These are phyloP conservation scores for Arthrobotrys iridis DNA, from an alignment of 2,329 filamentous ascomycete genomes.

Conservation along the genomic window DNA sequence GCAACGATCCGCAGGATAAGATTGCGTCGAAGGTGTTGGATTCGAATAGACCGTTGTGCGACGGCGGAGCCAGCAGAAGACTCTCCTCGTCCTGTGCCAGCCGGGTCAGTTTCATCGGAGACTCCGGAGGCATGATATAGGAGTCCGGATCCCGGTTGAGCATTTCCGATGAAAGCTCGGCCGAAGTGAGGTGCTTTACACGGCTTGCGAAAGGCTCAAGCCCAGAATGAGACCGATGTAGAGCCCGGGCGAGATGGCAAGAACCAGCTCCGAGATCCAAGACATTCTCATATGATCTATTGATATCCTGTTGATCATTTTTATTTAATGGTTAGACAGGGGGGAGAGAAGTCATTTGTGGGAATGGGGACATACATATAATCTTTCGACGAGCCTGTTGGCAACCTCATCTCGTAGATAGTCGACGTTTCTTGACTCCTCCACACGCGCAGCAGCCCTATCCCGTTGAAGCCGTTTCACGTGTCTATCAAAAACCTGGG, in stretches of 20 bases:
- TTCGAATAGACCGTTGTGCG: constrained; percentile 69
- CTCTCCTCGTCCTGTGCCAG: constrained; percentile 79
- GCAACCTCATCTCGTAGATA: constrained; percentile 96
- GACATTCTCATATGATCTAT: constrained; percentile 81
- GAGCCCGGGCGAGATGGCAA: constrained; percentile 87
- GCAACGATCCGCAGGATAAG: constrained; percentile 85
- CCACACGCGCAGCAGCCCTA: constrained; percentile 76
- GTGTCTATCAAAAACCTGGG: constrained; percentile 89
- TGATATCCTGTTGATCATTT: constrained; percentile 81
- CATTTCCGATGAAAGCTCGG: constrained; percentile 80
- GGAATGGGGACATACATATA: constrained; percentile 72
- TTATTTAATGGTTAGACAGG: too few species aligned
- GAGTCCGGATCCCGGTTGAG: constrained; percentile 76
- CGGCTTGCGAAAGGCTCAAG: constrained; percentile 74
- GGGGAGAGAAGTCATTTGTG: too few species aligned
- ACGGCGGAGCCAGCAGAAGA: constrained; percentile 61
- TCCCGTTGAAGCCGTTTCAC: constrained; percentile 93
- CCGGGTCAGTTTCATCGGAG: constrained; percentile 74
- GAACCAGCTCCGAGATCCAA: constrained; percentile 95
- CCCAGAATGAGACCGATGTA: constrained; percentile 72
- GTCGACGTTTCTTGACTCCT: constrained; percentile 81
- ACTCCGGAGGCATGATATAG: constrained; percentile 71
- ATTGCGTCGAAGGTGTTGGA: constrained; percentile 86
- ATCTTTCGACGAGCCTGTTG: constrained; percentile 79
- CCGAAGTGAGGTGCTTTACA: constrained; percentile 78